phyloP scores from a whole-genome alignment of 495 filamentous ascomycete genomes.

The Cercophora sp. region DNA sequence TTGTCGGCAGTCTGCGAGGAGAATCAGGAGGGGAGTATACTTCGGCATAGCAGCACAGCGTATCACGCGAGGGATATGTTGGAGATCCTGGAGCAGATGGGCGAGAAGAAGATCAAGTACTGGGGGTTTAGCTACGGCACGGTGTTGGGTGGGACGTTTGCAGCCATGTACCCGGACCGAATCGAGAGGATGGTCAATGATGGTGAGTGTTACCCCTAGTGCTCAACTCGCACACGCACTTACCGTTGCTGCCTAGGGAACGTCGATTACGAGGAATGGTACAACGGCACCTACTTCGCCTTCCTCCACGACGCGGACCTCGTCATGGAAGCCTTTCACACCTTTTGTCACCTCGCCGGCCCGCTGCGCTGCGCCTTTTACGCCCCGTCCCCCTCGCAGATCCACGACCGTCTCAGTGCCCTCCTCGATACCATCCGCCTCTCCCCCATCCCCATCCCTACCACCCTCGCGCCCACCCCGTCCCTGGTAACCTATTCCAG shows the following conservation, averaged over 20 bases:
- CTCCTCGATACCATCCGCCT: conserved; percentile 43
- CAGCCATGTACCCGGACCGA: conserved; percentile 45
- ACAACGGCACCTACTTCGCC: conserved; percentile 41
- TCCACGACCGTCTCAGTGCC: conserved; percentile 35
- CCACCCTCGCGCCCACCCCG: conserved; percentile 12
- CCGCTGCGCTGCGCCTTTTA: conserved; percentile 46
- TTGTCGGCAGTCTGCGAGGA: conserved; percentile 34
- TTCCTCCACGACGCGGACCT: conserved; percentile 52
- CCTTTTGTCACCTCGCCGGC: conserved; percentile 49
- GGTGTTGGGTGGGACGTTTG: conserved; percentile 49
- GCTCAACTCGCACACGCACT: too few relatives aligned
- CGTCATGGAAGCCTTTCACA: conserved; percentile 51
- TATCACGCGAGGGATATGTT: conserved; percentile 42
- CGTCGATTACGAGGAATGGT: conserved; percentile 48
- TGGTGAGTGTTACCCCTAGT: too few relatives aligned
- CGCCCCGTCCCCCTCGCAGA: conserved; percentile 34
- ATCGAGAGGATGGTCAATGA: conserved; percentile 48
- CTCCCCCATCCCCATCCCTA: conserved; percentile 47
- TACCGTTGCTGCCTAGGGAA: conserved; percentile 27
- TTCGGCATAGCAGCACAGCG: conserved; percentile 36
- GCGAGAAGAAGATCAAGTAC: conserved; percentile 43
- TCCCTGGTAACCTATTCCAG: conserved; percentile 41
- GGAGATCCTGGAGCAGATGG: conserved; percentile 34
- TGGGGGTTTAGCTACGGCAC: conserved; percentile 56
- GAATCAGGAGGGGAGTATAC: conserved; percentile 23